Evolutionary conservation across 257 asterid species (phyloP).

Genomic region (Nicotiana attenuata): DNA sequence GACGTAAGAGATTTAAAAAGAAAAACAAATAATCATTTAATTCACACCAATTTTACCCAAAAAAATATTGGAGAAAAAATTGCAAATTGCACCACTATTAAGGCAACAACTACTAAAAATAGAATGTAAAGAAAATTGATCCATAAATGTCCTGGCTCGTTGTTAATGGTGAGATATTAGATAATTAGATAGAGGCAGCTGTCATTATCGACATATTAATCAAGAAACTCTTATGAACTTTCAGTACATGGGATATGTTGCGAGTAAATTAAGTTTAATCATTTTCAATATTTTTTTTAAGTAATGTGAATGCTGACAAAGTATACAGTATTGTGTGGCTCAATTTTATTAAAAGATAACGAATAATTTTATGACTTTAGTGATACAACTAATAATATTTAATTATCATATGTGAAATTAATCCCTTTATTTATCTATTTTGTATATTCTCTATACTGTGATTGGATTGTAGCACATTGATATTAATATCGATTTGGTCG

Average conservation of each 20-base stretch:
- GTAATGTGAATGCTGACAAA: background rate
- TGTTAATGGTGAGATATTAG: background rate
- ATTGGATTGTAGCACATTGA: background rate
- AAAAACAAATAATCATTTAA: background rate
- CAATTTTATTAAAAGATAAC: too few species aligned
- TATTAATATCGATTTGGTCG: background rate
- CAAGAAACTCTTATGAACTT: constrained; percentile 22
- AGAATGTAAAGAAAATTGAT: background rate
- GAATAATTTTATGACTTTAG: too few species aligned
- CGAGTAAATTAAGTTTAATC: constrained; percentile 27
- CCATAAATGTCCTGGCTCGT: background rate
- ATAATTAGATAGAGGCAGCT: constrained; percentile 19
- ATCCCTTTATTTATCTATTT: background rate
- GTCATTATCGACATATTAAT: constrained; percentile 31
- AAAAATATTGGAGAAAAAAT: background rate
- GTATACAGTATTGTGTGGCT: too few species aligned
- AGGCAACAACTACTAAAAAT: background rate
- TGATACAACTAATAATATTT: too few species aligned
- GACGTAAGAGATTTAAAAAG: background rate
- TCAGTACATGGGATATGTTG: constrained; percentile 8
- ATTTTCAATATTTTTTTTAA: constrained; percentile 1
- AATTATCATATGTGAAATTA: too few species aligned
- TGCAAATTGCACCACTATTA: background rate
- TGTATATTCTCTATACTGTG: background rate
- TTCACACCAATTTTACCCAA: background rate